Evolutionary conservation across 1,284 basidiomycete species (phyloP).

Genomic region (Malassezia caprae): DNA sequence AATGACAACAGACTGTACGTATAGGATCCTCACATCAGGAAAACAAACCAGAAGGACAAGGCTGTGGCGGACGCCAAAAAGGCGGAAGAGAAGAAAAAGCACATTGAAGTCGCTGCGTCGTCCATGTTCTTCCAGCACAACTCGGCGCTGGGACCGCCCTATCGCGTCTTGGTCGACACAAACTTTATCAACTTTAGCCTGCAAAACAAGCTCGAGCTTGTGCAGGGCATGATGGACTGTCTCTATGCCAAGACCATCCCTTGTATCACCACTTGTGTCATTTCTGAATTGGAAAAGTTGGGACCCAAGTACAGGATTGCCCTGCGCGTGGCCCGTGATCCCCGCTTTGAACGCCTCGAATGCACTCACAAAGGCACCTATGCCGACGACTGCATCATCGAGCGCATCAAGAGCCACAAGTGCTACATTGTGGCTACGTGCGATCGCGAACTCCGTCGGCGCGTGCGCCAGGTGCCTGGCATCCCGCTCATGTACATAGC

Average conservation of each 20-base stretch:
- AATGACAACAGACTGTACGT: constrained; percentile 82
- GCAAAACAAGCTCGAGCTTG: constrained; percentile 93
- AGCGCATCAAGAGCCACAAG: constrained; percentile 84
- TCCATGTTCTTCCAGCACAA: constrained; percentile 94
- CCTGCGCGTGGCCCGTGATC: constrained; percentile 88
- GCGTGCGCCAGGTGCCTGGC: constrained; percentile 64
- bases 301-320: constrained; percentile 92
- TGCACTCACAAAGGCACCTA: constrained; percentile 93
- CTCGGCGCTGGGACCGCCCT: constrained; percentile 87
- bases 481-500: constrained; percentile 47
- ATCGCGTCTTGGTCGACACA: constrained; percentile 93
- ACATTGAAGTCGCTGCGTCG: constrained; percentile 53
- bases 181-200: constrained; percentile 99
- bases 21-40: constrained; percentile 41
- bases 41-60: constrained; percentile 53
- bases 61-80: constrained; percentile 30
- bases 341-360: constrained; percentile 81
- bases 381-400: constrained; percentile 94
- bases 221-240: constrained; percentile 99
- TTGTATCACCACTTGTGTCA: constrained; percentile 94
- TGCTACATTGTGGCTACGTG: constrained; percentile 98
- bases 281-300: constrained; percentile 93
- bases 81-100: constrained; percentile 26
- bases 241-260: constrained; percentile 98
- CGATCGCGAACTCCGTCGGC: constrained; percentile 80